These are phyloP conservation scores for Bruguiera gymnorhiza DNA, from an alignment of 345 rosid genomes.

Conservation along the genomic window DNA sequence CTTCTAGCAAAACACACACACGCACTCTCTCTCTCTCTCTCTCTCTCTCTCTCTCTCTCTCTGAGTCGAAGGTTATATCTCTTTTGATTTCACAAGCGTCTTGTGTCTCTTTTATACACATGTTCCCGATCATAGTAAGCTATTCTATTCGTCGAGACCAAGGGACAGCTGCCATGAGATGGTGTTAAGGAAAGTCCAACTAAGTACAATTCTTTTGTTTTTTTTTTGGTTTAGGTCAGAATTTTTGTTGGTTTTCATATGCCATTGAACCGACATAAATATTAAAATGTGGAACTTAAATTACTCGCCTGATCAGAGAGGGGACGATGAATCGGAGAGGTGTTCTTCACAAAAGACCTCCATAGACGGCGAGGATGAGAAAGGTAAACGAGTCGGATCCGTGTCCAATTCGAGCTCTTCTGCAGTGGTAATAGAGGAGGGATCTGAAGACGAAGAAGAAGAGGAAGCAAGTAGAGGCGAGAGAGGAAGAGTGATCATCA, in stretches of 20 bases:
- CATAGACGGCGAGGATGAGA: conserved; percentile 40
- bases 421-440: conserved; percentile 66
- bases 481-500: conserved; percentile 16
- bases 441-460: conserved; percentile 67
- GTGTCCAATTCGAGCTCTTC: conserved; percentile 81
- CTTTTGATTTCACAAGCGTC: conserved; percentile 8
- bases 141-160: neutral
- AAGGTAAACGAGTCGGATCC: conserved; percentile 70
- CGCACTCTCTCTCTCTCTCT: conserved; percentile 5
- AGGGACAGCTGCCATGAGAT: neutral
- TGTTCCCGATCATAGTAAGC: neutral
- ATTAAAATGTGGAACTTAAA: conserved; percentile 78
- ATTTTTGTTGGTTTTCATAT: too few species aligned
- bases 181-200: too few species aligned
- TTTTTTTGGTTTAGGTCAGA: too few species aligned
- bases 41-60: conserved; percentile 4
- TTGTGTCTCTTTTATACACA: neutral
- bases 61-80: conserved; percentile 31
- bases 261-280: too few species aligned
- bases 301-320: conserved; percentile 53
- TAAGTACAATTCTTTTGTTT: too few species aligned
- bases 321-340: conserved; percentile 47
- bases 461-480: conserved; percentile 32
- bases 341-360: conserved; percentile 44
- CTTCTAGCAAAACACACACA: conserved; percentile 17